Evolutionary conservation across 2,329 filamentous ascomycete genomes (phyloP).

Genomic region (Colletotrichum phormii): DNA sequence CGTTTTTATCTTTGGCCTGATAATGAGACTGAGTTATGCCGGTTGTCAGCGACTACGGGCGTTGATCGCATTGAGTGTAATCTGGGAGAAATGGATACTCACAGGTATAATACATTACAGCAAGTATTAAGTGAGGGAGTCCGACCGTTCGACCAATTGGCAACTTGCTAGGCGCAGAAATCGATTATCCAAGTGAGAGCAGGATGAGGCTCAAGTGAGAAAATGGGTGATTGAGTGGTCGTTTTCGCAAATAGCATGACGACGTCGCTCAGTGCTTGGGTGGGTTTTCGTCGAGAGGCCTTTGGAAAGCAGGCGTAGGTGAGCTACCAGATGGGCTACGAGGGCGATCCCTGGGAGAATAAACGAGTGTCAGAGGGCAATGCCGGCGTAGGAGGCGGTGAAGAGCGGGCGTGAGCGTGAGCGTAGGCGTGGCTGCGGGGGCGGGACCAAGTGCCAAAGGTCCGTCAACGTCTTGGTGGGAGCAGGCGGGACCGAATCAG

Average conservation of each 20-base stretch:
- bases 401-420: constrained; percentile 11
- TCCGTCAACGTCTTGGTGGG: not conserved
- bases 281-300: not conserved
- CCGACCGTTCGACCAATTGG: not conserved
- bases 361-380: constrained; percentile 36
- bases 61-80: not conserved
- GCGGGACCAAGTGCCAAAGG: constrained; percentile 15
- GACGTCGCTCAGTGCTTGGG: constrained; percentile 2
- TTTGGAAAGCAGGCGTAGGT: constrained; percentile 12
- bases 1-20: not conserved
- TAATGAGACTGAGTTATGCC: constrained; percentile 7
- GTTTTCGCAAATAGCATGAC: constrained; percentile 35
- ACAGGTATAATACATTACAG: constrained; percentile 32
- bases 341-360: constrained; percentile 33
- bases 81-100: not conserved
- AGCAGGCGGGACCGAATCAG: not conserved
- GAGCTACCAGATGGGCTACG: constrained; percentile 14
- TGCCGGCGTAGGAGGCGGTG: constrained; percentile 31
- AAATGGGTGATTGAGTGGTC: not conserved
- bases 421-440: constrained; percentile 21
- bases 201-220: constrained; percentile 12
- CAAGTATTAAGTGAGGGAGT: not conserved
- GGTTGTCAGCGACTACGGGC: not conserved
- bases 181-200: constrained; percentile 20
- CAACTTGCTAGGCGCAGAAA: not conserved